A percentile compares a stretch with the other conserved stretches of the same genome.
Evolutionary conservation across 2,329 filamentous ascomycete genomes (phyloP).

Genomic region (Neocatenulostroma microsporum): DNA sequence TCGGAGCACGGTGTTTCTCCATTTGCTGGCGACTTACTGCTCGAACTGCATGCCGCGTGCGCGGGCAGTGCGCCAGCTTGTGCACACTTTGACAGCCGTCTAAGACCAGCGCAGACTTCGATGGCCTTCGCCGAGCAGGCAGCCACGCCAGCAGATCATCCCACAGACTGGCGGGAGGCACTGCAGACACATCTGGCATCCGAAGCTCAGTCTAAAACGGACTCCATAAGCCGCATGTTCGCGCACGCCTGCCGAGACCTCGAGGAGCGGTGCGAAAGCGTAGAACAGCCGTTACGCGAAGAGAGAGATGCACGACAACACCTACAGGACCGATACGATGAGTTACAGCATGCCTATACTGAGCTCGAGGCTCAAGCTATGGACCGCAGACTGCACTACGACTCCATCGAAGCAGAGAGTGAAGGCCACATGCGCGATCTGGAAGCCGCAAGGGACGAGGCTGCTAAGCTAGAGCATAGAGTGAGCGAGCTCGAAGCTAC

Average conservation of each 20-base stretch:
- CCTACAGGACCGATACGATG: conserved; percentile 31
- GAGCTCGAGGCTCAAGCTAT: conserved; percentile 33
- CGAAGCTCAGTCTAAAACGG: conserved; percentile 37
- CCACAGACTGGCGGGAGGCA: conserved; percentile 42
- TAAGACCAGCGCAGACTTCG: no score
- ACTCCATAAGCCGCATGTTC: conserved; percentile 43
- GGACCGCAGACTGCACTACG: conserved; percentile 30
- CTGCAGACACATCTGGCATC: conserved; percentile 39
- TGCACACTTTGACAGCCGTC: no score
- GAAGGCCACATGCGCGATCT: conserved; percentile 32
- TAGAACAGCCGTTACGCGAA: conserved; percentile 47
- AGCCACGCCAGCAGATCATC: conserved; percentile 7
- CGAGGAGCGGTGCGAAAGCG: conserved; percentile 47
- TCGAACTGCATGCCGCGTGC: conserved; percentile 13
- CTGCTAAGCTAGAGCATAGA: conserved; percentile 29
- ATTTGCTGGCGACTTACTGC: conserved; percentile 2
- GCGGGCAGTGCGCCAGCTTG: no score
- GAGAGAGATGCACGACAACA: conserved; percentile 34
- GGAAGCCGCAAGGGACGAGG: conserved; percentile 32
- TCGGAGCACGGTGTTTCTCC: neutral
- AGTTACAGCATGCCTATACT: conserved; percentile 28
- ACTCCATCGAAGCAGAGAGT: conserved; percentile 36
- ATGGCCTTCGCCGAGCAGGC: conserved; percentile 6
- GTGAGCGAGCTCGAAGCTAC: neutral
- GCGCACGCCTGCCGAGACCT: conserved; percentile 49